Base-by-base conservation (phyloP, 2,329 filamentous ascomycete species). In the Xylariaceae sp. region DNA sequence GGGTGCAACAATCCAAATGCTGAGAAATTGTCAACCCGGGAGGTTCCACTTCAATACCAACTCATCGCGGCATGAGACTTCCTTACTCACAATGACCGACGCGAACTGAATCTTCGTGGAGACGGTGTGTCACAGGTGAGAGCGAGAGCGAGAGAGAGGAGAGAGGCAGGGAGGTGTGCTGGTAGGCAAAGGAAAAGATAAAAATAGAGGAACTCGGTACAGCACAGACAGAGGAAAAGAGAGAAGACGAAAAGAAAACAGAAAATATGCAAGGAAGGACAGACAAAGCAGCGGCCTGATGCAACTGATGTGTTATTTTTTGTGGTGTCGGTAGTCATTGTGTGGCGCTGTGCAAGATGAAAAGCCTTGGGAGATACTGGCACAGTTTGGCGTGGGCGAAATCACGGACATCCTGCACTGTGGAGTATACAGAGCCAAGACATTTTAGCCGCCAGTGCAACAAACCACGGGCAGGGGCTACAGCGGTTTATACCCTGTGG, bases 21-120 rank as follows among this genome's bases (percentile, higher is more conserved):
- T 66, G 54, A 40, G 26, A 32, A n/a, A 19, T 22, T 19, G 63
- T 65, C 51, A 65, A 63, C 60, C 56, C n/a, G 54, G 34, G 32
- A 58, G 55, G 47, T 47, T 57, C 58, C 53, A 54, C 13, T 43
- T 39, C 29, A 48, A 19, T 6, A 22, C 44, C 53, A 39, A 53
- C 49, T 47, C 53, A 32, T 45, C 50, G 52, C 18, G 16, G 32
- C 7, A 4, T 12, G 10, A n/a, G n/a, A 43, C 34, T 51, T 48
- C 19, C 45, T 57, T 50, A 68, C 67, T 67, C 65, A 69, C 67
- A 69, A 58, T 63, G 67, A 67, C 21, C 7, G 41, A 43, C 62
- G 59, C 42, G 64, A 67, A 67, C 58, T 52, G 46, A 62, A 62
- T 51, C 39, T 43, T 54, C 37, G 40, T 26, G 16, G 50, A 21